Percentiles rank a stretch among this genome's conserved stretches.
phyloP scores from a whole-genome alignment of 1,284 basidiomycete genomes.

The Cryptococcus maquisensis region DNA sequence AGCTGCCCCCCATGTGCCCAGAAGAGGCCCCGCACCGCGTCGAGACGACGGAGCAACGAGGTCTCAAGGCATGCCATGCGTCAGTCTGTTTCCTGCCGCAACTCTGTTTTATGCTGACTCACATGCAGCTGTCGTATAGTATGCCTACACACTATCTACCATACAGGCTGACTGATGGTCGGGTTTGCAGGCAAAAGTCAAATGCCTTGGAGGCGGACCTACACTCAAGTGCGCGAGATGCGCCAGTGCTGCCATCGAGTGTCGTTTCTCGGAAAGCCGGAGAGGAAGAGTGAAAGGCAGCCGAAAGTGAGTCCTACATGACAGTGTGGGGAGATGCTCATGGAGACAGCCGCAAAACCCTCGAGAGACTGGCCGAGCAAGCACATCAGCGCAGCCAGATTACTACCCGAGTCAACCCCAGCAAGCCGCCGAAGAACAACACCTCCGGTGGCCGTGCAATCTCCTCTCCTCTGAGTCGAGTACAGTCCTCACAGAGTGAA shows the following conservation, averaged over 20 bases:
- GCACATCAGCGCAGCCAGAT: not conserved
- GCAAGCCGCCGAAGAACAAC: not conserved
- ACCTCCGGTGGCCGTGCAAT: no score
- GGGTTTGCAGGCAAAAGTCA: not conserved
- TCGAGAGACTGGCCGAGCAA: slow-evolving; percentile 4
- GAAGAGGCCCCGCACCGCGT: no score
- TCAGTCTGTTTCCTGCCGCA: no score
- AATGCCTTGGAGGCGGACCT: not conserved
- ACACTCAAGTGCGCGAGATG: slow-evolving; percentile 2
- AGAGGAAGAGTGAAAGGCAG: slow-evolving; percentile 13
- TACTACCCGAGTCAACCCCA: not conserved
- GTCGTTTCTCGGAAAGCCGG: slow-evolving; percentile 6
- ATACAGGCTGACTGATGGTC: no score
- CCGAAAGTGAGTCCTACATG: slow-evolving; percentile 4
- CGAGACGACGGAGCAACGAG: no score
- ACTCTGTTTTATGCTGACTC: no score
- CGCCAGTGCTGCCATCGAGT: slow-evolving; percentile 8
- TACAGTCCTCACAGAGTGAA: no score
- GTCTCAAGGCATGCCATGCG: no score
- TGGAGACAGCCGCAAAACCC: slow-evolving; percentile 3
- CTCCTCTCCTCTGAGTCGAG: no score
- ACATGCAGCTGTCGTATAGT: no score
- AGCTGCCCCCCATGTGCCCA: no score
- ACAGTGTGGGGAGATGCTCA: not conserved
- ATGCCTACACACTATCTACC: no score